phyloP scores from a whole-genome alignment of 2,329 filamentous ascomycete genomes.

The Phoma sp. region DNA sequence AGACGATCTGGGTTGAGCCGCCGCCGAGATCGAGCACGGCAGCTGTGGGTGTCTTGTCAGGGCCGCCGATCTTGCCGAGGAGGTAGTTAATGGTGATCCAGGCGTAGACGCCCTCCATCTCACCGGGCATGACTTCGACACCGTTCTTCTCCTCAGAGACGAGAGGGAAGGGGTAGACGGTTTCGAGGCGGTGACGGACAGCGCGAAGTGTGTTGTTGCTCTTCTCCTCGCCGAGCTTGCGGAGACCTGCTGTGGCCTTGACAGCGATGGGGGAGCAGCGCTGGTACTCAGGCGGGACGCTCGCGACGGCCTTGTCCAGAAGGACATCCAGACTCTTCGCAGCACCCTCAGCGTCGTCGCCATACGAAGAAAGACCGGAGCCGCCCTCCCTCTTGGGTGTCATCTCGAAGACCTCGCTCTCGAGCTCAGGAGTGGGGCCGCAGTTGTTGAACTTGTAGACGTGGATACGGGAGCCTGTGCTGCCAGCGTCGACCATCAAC shows the following conservation, averaged over 20 bases:
- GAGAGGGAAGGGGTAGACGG: conserved; percentile 90
- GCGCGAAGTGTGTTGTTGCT: conserved; percentile 84
- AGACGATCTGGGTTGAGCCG: conserved; percentile 97
- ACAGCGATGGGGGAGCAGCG: conserved; percentile 95
- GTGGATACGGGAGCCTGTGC: conserved; percentile 96
- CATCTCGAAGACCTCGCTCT: conserved; percentile 91
- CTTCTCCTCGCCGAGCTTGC: conserved; percentile 81
- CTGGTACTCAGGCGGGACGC: conserved; percentile 86
- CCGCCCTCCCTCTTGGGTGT: conserved; percentile 84
- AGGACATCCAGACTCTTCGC: conserved; percentile 88
- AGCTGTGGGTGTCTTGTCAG: conserved; percentile 87
- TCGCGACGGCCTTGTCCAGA: conserved; percentile 82
- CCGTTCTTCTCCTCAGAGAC: conserved; percentile 84
- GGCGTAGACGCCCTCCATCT: conserved; percentile 95
- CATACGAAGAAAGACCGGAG: conserved; percentile 83
- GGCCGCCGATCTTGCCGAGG: conserved; percentile 93
- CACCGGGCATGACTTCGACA: conserved; percentile 96
- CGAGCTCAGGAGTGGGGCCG: conserved; percentile 90
- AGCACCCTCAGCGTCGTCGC: conserved; percentile 82
- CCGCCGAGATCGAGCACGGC: conserved; percentile 96
- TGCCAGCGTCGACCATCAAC: conserved; percentile 97
- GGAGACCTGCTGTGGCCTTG: conserved; percentile 93
- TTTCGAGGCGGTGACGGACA: conserved; percentile 83
- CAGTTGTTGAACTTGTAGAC: conserved; percentile 99
- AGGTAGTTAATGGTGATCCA: conserved; percentile 99